Percentiles rank a stretch among this genome's conserved stretches.
Conservation (phyloP, 2,329 filamentous ascomycete species). For the Teratosphaeria destructans region DNA sequence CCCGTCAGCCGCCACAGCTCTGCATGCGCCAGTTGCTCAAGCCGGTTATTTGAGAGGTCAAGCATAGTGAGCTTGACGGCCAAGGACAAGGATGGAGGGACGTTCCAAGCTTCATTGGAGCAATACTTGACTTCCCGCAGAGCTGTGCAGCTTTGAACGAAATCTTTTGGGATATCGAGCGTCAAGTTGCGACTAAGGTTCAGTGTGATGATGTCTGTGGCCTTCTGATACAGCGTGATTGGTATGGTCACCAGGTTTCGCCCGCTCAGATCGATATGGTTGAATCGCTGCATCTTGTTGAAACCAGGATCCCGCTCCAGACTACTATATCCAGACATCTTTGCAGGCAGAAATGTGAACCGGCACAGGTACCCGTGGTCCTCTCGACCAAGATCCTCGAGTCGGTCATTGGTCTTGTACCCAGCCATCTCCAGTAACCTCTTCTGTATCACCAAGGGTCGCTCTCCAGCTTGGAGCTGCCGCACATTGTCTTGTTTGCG, state of each 20-base stretch:
- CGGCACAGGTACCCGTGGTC: conserved; percentile 96
- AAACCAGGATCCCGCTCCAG: conserved; percentile 69
- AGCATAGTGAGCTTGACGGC: conserved; percentile 76
- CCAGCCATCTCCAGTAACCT: conserved; percentile 81
- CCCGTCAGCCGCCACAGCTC: conserved; percentile 65
- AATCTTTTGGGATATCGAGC: conserved; percentile 87
- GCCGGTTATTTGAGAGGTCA: conserved; percentile 86
- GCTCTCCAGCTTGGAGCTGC: conserved; percentile 66
- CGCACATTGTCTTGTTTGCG: conserved; percentile 83
- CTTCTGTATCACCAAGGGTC: conserved; percentile 86
- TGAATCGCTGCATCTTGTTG: conserved; percentile 78
- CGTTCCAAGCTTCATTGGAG: conserved; percentile 79
- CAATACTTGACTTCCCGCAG: conserved; percentile 92
- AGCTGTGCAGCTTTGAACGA: conserved; percentile 85
- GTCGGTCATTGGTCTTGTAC: conserved; percentile 72
- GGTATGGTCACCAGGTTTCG: conserved; percentile 90
- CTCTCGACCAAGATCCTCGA: conserved; percentile 89
- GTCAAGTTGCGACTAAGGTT: conserved; percentile 90
- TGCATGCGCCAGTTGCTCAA: conserved; percentile 79
- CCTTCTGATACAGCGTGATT: conserved; percentile 84
- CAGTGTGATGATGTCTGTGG: conserved; percentile 83
- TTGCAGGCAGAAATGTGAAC: conserved; percentile 85
- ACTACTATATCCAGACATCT: conserved; percentile 67
- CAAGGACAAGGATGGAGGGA: conserved; percentile 74
- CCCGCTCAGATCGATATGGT: conserved; percentile 82